These are phyloP conservation scores for Diaporthe destruens DNA, from an alignment of 2,329 filamentous ascomycete species.

Conservation along the genomic window DNA sequence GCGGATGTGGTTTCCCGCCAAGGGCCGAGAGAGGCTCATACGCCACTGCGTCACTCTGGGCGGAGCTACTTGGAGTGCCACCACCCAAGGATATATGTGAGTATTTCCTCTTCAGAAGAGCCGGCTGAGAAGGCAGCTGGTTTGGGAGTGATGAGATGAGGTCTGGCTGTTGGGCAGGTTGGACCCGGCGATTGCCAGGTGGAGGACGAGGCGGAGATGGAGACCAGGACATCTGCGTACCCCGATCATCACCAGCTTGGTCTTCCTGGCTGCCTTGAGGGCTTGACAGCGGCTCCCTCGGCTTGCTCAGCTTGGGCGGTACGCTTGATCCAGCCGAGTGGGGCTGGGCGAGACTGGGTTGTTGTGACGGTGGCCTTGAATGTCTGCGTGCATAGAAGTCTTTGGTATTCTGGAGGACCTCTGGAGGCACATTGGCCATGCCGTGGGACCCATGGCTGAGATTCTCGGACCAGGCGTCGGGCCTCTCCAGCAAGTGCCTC, in stretches of 20 bases:
- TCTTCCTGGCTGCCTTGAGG: background rate
- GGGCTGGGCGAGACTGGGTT: conserved; percentile 37
- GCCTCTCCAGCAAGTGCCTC: conserved; percentile 58
- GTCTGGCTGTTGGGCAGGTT: background rate
- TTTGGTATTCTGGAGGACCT: conserved; percentile 49
- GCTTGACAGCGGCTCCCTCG: background rate
- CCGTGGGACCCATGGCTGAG: conserved; percentile 43
- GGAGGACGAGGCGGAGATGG: conserved; percentile 4
- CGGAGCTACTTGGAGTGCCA: conserved; percentile 48
- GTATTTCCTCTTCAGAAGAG: conserved; percentile 27
- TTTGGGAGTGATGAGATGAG: background rate
- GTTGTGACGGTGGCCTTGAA: conserved; percentile 41
- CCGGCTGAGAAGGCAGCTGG: background rate
- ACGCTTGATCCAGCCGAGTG: background rate
- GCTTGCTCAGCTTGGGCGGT: background rate
- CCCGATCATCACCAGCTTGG: conserved; percentile 3
- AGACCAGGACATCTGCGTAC: conserved; percentile 16
- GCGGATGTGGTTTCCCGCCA: conserved; percentile 39
- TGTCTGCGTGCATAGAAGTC: conserved; percentile 42
- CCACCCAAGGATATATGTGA: conserved; percentile 29
- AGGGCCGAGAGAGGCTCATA: conserved; percentile 48
- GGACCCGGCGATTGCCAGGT: background rate
- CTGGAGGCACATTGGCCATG: conserved; percentile 52
- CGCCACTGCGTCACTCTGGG: conserved; percentile 50
- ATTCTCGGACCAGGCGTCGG: conserved; percentile 54